These are phyloP conservation scores for Lentithecium fluviatile DNA, from an alignment of 495 filamentous ascomycete genomes.

Conservation along the genomic window DNA sequence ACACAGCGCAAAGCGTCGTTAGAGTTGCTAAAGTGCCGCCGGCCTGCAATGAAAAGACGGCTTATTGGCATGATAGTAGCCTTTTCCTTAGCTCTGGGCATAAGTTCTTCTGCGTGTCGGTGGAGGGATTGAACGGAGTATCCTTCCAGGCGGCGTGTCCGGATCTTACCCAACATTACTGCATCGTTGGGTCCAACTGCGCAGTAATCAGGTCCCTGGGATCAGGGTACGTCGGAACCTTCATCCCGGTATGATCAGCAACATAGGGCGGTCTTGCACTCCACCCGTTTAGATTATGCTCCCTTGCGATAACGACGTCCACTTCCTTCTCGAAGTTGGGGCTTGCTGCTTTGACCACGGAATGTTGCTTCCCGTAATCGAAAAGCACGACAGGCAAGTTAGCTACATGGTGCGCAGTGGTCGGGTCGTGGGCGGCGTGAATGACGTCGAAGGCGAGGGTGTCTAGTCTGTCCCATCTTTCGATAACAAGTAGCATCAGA, in stretches of 20 bases:
- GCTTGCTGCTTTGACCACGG: background rate
- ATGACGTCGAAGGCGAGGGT: background rate
- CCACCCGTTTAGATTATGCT: background rate
- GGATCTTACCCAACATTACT: background rate
- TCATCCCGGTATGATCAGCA: background rate
- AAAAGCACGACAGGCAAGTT: background rate
- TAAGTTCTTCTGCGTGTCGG: too few species aligned
- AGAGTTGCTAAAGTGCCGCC: too few species aligned
- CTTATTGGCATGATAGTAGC: too few species aligned
- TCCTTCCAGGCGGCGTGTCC: background rate
- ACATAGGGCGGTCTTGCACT: background rate
- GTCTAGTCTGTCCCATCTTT: background rate
- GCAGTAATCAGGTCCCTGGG: background rate
- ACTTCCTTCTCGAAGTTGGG: background rate
- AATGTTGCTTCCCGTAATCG: background rate
- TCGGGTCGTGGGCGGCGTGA: background rate
- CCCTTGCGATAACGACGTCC: background rate
- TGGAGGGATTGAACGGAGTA: too few species aligned
- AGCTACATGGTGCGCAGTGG: background rate
- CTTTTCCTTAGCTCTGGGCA: too few species aligned
- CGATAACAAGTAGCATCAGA: background rate
- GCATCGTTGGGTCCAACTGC: background rate
- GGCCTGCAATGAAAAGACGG: too few species aligned
- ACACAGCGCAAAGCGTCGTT: too few species aligned
- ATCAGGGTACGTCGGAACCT: background rate